Base-by-base conservation (phyloP, 1,139 yeast genomes). In the Lodderomyces jiufengensis region DNA sequence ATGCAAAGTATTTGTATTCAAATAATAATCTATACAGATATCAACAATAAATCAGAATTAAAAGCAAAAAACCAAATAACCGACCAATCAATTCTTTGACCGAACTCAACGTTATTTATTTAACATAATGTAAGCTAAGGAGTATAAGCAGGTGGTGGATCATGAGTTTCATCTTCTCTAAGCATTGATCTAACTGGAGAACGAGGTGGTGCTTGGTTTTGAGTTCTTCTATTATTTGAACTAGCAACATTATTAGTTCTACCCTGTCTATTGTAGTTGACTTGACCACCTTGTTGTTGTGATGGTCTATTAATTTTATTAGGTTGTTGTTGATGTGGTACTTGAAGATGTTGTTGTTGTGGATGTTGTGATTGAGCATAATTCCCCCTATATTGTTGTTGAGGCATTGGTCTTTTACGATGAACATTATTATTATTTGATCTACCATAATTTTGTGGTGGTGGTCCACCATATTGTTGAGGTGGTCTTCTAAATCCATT, bases 231-330 rank as follows among this genome's bases (percentile, higher is more conserved):
- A 9, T 16, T 15, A 18, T 31, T 22, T 39, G 34, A 24, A 35
- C 30, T 16, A 41, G 32, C n/a, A 31, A 10, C 11, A 22, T 16
- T 20, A 37, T 22, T 21, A 55, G 50, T 14, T 58, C 51, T 22
- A 47, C 11, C 48, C 46, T 27, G 39, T 12, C 12, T 24, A 12
- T 14, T 24, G 21, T 24, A 12, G 24, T 21, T 33, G n/a, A 41
- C 29, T n/a, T 43, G 43, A 6, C 9, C 8, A 21, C 4, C 29
- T 31, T 28, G 24, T 28, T 24, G 23, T 15, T 11, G 22, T 16
- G 24, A 18, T 25, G 27, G 15, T 23, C 4, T 31, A 23, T 21
- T 24, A 24, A 4, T 24, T 24, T 12, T 12, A 24, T 24, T 24
- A n/a, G 4, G 11, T 5, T 5, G 5, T 24, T 4, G 26, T n/a